Percentiles rank a stretch among this genome's conserved stretches.
phyloP scores from a whole-genome alignment of 148 eudicot genomes.

The Fallopia convolvulus region DNA sequence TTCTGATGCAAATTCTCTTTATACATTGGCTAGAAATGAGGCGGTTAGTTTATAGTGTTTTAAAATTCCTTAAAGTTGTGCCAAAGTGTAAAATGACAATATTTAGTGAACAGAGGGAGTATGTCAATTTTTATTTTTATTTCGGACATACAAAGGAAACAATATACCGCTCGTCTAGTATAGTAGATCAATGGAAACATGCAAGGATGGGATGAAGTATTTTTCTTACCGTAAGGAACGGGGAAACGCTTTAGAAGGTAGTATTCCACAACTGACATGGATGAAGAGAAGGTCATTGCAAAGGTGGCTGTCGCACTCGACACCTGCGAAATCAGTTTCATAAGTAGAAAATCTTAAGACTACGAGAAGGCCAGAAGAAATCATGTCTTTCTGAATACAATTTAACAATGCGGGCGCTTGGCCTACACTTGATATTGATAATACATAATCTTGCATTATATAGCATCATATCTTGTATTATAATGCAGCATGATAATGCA shows the following conservation, averaged over 20 bases:
- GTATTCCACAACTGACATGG: constrained; percentile 93
- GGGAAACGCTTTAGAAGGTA: constrained; percentile 95
- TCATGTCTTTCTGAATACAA: neutral
- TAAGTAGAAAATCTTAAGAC: neutral
- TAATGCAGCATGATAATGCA: too few relatives aligned
- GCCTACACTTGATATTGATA: neutral
- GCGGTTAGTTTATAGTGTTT: too few relatives aligned
- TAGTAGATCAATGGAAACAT: neutral
- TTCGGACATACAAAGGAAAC: too few relatives aligned
- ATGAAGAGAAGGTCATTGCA: constrained; percentile 92
- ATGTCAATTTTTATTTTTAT: too few relatives aligned
- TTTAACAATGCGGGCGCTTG: neutral
- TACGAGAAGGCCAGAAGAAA: neutral
- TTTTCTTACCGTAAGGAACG: constrained; percentile 71
- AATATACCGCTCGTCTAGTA: too few relatives aligned
- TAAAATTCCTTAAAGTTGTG: too few relatives aligned
- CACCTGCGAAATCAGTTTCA: constrained; percentile 34
- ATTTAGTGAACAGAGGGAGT: too few relatives aligned
- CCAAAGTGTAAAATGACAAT: too few relatives aligned
- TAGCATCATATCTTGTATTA: too few relatives aligned
- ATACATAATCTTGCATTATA: neutral
- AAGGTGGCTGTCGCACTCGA: constrained; percentile 98
- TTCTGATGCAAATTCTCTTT: too few relatives aligned
- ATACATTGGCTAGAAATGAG: too few relatives aligned
- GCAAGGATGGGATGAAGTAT: neutral